A percentile compares a stretch with the other conserved stretches of the same genome.
These are phyloP conservation scores for Sugiyamaella grinbergsii DNA, from an alignment of 1,139 yeast species.

Conservation along the genomic window DNA sequence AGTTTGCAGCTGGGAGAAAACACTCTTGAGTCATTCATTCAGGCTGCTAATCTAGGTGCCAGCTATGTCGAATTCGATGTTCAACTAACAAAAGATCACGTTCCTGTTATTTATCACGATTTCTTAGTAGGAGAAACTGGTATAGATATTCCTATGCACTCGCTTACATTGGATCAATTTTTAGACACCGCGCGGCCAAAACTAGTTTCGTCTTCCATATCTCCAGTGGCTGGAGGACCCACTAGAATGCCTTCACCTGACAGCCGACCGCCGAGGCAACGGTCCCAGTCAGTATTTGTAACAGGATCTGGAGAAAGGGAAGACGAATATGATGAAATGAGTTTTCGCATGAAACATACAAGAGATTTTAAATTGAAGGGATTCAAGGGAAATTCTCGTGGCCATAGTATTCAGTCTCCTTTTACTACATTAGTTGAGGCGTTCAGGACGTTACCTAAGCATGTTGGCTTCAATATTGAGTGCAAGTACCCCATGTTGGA, in stretches of 20 bases:
- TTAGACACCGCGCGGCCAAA: conserved; percentile 46
- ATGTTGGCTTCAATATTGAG: conserved; percentile 92
- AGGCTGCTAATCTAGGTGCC: conserved; percentile 96
- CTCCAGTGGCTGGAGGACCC: conserved; percentile 13
- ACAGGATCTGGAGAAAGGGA: conserved; percentile 28
- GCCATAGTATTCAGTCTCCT: conserved; percentile 85
- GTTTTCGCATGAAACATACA: conserved; percentile 79
- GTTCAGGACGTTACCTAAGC: conserved; percentile 75
- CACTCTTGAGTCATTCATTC: conserved; percentile 91
- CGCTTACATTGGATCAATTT: conserved; percentile 86
- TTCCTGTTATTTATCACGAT: conserved; percentile 95
- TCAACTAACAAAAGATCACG: conserved; percentile 88
- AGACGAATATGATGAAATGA: conserved; percentile 42
- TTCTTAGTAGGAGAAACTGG: conserved; percentile 95
- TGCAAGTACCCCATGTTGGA: conserved; percentile 95
- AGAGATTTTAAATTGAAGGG: conserved; percentile 85
- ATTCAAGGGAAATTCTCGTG: conserved; percentile 89
- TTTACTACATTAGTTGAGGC: conserved; percentile 87
- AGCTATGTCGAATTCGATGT: conserved; percentile 81
- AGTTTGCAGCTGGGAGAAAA: conserved; percentile 94
- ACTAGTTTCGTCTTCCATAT: conserved; percentile 4
- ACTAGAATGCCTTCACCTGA: conserved; percentile 27
- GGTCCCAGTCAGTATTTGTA: conserved; percentile 37
- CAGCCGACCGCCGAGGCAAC: conserved; percentile 26
- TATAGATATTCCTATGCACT: conserved; percentile 95